These are phyloP conservation scores for Aaosphaeria pasadenensis DNA, from an alignment of 2,329 filamentous ascomycete species.

Conservation along the genomic window DNA sequence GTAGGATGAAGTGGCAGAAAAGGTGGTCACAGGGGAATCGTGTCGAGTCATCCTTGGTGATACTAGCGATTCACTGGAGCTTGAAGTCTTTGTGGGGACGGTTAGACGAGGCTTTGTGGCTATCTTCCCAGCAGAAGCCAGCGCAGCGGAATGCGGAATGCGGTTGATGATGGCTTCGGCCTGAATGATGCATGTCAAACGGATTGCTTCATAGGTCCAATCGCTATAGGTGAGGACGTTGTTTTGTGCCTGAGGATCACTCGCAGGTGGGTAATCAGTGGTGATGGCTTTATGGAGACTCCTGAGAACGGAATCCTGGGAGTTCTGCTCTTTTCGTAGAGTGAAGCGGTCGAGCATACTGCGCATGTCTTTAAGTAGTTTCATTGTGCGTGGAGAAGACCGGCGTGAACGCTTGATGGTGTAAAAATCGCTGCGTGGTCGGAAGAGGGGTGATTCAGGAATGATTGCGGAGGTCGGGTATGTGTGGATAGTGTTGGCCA, in stretches of 20 bases:
- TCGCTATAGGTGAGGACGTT: slow-evolving; percentile 14
- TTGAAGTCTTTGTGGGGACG: slow-evolving; percentile 5
- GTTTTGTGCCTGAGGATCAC: slow-evolving; percentile 6
- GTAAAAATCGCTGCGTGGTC: slow-evolving; percentile 22
- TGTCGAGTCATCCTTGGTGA: slow-evolving; percentile 14
- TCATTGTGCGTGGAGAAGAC: slow-evolving; percentile 12
- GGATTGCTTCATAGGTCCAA: slow-evolving; percentile 36
- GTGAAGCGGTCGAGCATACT: slow-evolving; percentile 28
- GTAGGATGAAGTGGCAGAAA: slow-evolving; percentile 12
- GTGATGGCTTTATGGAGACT: slow-evolving; percentile 19
- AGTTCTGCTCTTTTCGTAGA: slow-evolving; percentile 16
- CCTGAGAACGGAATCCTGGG: slow-evolving; percentile 14
- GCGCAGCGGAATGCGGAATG: slow-evolving; percentile 23
- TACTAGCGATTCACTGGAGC: slow-evolving; percentile 12
- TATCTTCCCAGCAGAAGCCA: slow-evolving; percentile 6
- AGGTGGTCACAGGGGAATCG: slow-evolving; percentile 16
- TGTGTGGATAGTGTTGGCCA: slow-evolving; percentile 7
- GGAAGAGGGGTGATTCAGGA: slow-evolving; percentile 37
- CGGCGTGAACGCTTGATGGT: slow-evolving; percentile 21
- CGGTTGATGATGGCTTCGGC: slow-evolving; percentile 28
- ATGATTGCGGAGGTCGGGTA: slow-evolving; percentile 18
- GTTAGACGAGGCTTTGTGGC: slow-evolving; percentile 1
- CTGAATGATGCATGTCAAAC: slow-evolving; percentile 28
- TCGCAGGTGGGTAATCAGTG: slow-evolving; percentile 11
- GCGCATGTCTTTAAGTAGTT: slow-evolving; percentile 24